phyloP scores from a whole-genome alignment of 2,329 filamentous ascomycete genomes.

The Scedosporium dehoogii region DNA sequence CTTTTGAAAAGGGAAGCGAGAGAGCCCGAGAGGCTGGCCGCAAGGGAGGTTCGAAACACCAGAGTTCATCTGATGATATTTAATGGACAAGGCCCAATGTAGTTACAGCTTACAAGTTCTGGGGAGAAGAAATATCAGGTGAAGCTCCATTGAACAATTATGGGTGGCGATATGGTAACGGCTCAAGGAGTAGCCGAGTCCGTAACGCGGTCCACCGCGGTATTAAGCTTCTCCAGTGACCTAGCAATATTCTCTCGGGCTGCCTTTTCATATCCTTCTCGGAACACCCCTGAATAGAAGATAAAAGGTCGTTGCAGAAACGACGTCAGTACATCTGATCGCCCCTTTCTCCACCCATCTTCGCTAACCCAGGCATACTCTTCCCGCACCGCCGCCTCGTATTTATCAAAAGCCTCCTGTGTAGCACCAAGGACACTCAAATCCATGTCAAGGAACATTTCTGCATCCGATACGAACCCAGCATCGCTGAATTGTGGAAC shows the following conservation, averaged over 20 bases:
- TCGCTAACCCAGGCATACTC: slow-evolving; percentile 10
- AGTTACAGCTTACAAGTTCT: neutral
- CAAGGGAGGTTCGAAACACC: slow-evolving; percentile 29
- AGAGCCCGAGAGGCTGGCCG: slow-evolving; percentile 41
- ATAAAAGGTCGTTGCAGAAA: slow-evolving; percentile 6
- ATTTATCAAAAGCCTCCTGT: slow-evolving; percentile 3
- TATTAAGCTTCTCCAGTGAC: neutral
- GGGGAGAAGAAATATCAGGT: too few relatives aligned
- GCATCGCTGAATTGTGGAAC: slow-evolving; percentile 4
- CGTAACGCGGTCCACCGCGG: neutral
- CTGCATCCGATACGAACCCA: slow-evolving; percentile 7
- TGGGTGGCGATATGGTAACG: neutral
- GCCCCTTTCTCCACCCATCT: slow-evolving; percentile 1
- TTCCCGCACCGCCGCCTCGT: slow-evolving; percentile 8
- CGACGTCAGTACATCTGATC: neutral
- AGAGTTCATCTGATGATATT: neutral
- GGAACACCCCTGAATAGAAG: neutral
- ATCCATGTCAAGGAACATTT: slow-evolving; percentile 10
- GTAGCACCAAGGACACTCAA: slow-evolving; percentile 6
- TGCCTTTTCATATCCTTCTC: neutral
- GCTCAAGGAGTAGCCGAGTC: neutral
- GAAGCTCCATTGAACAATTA: neutral
- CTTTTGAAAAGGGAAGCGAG: slow-evolving; percentile 42
- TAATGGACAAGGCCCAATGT: neutral
- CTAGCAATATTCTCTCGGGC: neutral